phyloP scores from a whole-genome alignment of 305 asterid species.

The Fraxinus nigra region DNA sequence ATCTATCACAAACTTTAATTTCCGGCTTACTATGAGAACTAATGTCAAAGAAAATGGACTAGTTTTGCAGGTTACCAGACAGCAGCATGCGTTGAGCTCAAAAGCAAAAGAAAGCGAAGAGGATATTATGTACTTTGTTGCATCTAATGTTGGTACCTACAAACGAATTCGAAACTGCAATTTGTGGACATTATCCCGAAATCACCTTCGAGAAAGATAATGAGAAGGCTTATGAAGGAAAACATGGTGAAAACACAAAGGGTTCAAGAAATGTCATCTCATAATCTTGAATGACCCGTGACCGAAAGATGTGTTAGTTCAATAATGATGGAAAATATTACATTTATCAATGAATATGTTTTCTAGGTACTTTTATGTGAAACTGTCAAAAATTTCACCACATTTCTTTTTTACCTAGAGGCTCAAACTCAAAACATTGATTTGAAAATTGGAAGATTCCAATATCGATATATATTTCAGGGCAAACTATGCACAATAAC shows the following conservation, averaged over 20 bases:
- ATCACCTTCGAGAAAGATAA: slow-evolving; percentile 80
- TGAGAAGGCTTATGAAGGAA: slow-evolving; percentile 78
- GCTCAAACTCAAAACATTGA: background rate
- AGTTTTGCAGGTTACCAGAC: slow-evolving; percentile 61
- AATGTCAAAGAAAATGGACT: background rate
- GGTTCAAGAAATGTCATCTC: background rate
- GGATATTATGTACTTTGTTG: slow-evolving; percentile 58
- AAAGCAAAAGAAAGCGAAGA: slow-evolving; percentile 57
- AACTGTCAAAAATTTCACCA: background rate
- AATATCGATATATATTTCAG: background rate
- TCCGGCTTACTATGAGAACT: background rate
- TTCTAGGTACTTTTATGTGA: background rate
- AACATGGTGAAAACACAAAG: slow-evolving; percentile 36
- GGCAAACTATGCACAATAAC: background rate
- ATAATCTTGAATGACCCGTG: background rate
- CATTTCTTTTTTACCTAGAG: background rate
- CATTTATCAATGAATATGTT: background rate
- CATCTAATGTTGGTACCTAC: slow-evolving; percentile 63
- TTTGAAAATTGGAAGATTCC: background rate
- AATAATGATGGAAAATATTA: background rate
- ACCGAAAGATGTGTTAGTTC: background rate
- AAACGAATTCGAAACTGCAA: slow-evolving; percentile 58
- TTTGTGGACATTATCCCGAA: slow-evolving; percentile 76
- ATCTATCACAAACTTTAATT: background rate
- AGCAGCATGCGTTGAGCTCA: slow-evolving; percentile 64